Conservation (phyloP, 805 yeast genomes). For the Metschnikowia drakensbergensis region DNA sequence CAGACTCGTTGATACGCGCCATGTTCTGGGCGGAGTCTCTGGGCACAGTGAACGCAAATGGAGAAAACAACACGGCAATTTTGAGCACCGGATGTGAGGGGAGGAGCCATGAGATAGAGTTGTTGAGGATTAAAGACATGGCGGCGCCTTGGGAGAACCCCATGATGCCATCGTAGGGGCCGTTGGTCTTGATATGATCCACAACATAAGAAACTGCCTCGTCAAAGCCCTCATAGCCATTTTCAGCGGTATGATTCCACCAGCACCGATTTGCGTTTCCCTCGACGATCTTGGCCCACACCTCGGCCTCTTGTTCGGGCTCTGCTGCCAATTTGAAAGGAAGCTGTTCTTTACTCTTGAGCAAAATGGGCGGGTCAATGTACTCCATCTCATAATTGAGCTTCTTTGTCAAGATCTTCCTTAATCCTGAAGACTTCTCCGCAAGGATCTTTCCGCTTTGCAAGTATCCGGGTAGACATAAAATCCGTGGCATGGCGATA, state of each 20-base stretch:
- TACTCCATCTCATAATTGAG: slow-evolving; percentile 28
- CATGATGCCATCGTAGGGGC: slow-evolving; percentile 41
- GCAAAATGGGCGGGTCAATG: slow-evolving; percentile 31
- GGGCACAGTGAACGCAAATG: slow-evolving; percentile 34
- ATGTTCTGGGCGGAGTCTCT: slow-evolving; percentile 13
- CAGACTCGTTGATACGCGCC: slow-evolving; percentile 16
- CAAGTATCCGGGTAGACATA: slow-evolving; percentile 38
- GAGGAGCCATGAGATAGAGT: slow-evolving; percentile 18
- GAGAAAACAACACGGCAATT: slow-evolving; percentile 30
- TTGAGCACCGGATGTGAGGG: slow-evolving; percentile 27
- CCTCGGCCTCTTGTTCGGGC: slow-evolving; percentile 24
- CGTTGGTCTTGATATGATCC: slow-evolving; percentile 29
- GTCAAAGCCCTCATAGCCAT: slow-evolving; percentile 27
- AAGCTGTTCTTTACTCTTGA: slow-evolving; percentile 24
- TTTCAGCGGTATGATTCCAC: slow-evolving; percentile 25
- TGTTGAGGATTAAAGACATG: slow-evolving; percentile 31
- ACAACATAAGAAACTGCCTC: slow-evolving; percentile 25
- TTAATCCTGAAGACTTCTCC: slow-evolving; percentile 30
- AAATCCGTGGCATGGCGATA: slow-evolving; percentile 17
- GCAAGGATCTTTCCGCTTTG: slow-evolving; percentile 34
- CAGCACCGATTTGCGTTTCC: slow-evolving; percentile 33
- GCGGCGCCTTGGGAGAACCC: slow-evolving; percentile 46
- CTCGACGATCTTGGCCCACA: slow-evolving; percentile 31
- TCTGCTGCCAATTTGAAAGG: slow-evolving; percentile 27
- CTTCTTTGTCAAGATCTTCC: slow-evolving; percentile 27